Percentiles rank a stretch among this genome's conserved stretches.
These are phyloP conservation scores for Fraxinus quadrangulata DNA, from an alignment of 257 asterid species.

Conservation along the genomic window DNA sequence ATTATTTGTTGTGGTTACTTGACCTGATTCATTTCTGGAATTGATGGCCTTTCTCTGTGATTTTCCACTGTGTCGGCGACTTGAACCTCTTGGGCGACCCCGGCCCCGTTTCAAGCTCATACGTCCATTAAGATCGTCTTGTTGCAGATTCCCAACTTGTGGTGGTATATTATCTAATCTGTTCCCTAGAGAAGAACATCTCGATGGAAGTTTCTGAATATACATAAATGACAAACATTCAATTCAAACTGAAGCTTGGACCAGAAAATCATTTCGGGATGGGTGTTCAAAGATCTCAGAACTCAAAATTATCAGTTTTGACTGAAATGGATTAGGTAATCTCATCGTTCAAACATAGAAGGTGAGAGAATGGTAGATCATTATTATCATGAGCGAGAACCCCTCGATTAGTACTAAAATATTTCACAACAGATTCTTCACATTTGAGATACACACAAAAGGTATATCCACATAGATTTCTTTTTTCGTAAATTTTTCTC, in stretches of 20 bases:
- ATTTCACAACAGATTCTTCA: background rate
- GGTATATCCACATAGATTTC: background rate
- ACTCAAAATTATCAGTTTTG: background rate
- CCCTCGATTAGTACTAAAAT: background rate
- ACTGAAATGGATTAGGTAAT: background rate
- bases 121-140: constrained; percentile 37
- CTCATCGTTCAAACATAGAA: background rate
- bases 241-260: background rate
- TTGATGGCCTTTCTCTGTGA: constrained; percentile 33
- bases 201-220: constrained; percentile 49
- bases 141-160: constrained; percentile 34
- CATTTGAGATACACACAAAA: background rate
- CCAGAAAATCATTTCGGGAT: background rate
- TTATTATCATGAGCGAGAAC: background rate
- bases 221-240: constrained; percentile 7
- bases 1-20: constrained; percentile 22
- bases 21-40: constrained; percentile 37
- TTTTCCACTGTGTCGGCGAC: constrained; percentile 48
- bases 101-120: constrained; percentile 46
- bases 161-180: constrained; percentile 29
- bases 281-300: background rate
- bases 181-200: constrained; percentile 31
- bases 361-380: background rate
- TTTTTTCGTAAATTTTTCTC: no score
- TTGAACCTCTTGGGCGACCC: constrained; percentile 54